phyloP scores from a whole-genome alignment of 208 protist genomes.

The Trypanosoma conorhini region DNA sequence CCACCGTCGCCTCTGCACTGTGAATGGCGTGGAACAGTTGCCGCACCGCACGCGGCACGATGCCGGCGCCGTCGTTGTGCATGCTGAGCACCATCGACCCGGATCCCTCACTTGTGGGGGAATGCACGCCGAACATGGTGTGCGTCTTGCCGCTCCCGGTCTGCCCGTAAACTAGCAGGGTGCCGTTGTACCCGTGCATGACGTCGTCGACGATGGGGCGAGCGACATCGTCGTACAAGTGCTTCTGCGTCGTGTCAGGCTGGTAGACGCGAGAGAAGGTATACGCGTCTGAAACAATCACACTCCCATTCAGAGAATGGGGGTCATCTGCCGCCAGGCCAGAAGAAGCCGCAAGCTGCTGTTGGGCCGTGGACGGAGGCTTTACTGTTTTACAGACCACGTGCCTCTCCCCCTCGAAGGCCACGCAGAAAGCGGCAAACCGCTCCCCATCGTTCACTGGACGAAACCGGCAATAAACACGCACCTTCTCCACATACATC shows the following conservation, averaged over 20 bases:
- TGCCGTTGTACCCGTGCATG: conserved; percentile 88
- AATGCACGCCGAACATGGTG: conserved; percentile 78
- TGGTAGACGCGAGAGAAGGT: conserved; percentile 70
- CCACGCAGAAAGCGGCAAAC: conserved; percentile 18
- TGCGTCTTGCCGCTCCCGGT: conserved; percentile 92
- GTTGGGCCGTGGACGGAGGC: background rate
- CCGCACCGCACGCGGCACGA: conserved; percentile 94
- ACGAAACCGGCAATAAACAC: conserved; percentile 36
- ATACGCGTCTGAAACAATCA: conserved; percentile 23
- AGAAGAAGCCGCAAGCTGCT: background rate
- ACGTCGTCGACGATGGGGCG: conserved; percentile 88
- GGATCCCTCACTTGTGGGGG: conserved; percentile 20
- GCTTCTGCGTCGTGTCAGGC: conserved; percentile 50
- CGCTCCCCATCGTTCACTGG: conserved; percentile 23
- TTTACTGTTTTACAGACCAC: conserved; percentile 16
- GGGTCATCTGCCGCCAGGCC: background rate
- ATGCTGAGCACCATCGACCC: background rate
- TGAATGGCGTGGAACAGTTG: conserved; percentile 90
- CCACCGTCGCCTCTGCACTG: conserved; percentile 50
- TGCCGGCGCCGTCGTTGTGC: conserved; percentile 41
- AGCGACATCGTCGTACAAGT: conserved; percentile 88
- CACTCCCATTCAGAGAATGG: background rate
- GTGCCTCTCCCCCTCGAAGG: conserved; percentile 19
- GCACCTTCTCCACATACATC: conserved; percentile 21
- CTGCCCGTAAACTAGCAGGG: conserved; percentile 91